Evolutionary conservation across 805 yeast species (phyloP).

Genomic region (Metschnikowia aberdeeniae): DNA sequence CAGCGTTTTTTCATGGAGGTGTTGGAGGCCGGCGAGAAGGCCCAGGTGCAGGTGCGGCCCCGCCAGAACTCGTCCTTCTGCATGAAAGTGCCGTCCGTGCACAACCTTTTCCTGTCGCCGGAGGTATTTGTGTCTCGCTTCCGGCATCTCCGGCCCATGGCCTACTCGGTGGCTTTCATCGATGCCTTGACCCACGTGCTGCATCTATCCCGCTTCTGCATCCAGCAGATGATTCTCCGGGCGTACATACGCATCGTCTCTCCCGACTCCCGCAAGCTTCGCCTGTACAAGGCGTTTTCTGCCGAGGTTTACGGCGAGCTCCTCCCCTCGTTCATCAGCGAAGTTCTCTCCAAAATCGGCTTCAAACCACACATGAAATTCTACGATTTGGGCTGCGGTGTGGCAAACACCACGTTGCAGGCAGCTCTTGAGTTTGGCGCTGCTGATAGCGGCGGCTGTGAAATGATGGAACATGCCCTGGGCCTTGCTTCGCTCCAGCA

Average conservation of each 20-base stretch:
- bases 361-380: slow-evolving; percentile 54
- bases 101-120: slow-evolving; percentile 4
- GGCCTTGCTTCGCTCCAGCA: slow-evolving; percentile 59
- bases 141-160: slow-evolving; percentile 17
- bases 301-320: slow-evolving; percentile 90
- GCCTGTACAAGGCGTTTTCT: slow-evolving; percentile 79
- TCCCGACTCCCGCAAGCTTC: slow-evolving; percentile 60
- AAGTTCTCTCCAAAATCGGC: slow-evolving; percentile 55
- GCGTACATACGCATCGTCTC: slow-evolving; percentile 76
- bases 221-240: slow-evolving; percentile 66
- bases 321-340: slow-evolving; percentile 70
- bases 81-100: slow-evolving; percentile 1
- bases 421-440: slow-evolving; percentile 87
- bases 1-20: slow-evolving; percentile 15
- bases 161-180: slow-evolving; percentile 16
- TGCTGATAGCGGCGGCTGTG: slow-evolving; percentile 76
- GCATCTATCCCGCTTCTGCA: slow-evolving; percentile 13
- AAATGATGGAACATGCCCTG: slow-evolving; percentile 81
- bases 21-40: slow-evolving; percentile 14
- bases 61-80: slow-evolving; percentile 8
- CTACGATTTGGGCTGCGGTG: slow-evolving; percentile 91
- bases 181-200: slow-evolving; percentile 14
- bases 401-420: slow-evolving; percentile 86
- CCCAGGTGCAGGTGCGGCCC: slow-evolving; percentile 1
- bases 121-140: slow-evolving; percentile 16